Evolutionary conservation across 2,329 filamentous ascomycete genomes (phyloP), one percentile per base, ranked within the genome.

Genomic region (Exophiala viscosa): DNA sequence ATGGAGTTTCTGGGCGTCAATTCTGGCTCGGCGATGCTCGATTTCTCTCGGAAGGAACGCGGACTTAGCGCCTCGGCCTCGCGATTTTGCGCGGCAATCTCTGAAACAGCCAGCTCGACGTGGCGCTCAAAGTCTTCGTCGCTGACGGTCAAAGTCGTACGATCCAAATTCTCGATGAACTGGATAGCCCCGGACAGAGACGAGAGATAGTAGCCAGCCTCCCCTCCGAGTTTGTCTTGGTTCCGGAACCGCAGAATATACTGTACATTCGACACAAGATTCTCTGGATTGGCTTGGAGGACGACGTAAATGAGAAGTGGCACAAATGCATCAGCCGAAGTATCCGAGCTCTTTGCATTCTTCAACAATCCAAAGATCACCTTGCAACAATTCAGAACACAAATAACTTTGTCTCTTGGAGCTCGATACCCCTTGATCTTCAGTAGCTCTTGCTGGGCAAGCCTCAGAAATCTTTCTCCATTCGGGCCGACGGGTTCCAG

Each of bases 351-450:
- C 70, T 95, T 95, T 48, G 89, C 85, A 67, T 96, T 95, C 61
- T 92, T 91, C 47, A 99, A 76, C 44, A 96, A 83, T 14, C 92
- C 93, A 70, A 99, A 97, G 59, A 99, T 97, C 58, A 99, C 95
- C 72, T 99, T 99, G 81, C 93, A 99, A 73, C 91, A 96, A 72
- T 99, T 99, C 50, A 99, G 75, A 41, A 97, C 90, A 69, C 93
- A 99, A 45, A 99, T 97, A 50, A 99, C 93, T 72, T 99, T 99
- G 75, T 99, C 93, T 63, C 93, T 79, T 3, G 93, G 93, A n/a
- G 93, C 93, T 61, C 95, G 84, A 67, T 99, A 99, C 7, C 88
- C 93, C 66, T 92, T 95, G 66, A 99, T 96, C 70, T 99, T 99
- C 34, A 95, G 74, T 11, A 99, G 77, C 70, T 99, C 93, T 80